Base-by-base conservation (phyloP, 208 protist species). In the Angomonas ambiguus region DNA sequence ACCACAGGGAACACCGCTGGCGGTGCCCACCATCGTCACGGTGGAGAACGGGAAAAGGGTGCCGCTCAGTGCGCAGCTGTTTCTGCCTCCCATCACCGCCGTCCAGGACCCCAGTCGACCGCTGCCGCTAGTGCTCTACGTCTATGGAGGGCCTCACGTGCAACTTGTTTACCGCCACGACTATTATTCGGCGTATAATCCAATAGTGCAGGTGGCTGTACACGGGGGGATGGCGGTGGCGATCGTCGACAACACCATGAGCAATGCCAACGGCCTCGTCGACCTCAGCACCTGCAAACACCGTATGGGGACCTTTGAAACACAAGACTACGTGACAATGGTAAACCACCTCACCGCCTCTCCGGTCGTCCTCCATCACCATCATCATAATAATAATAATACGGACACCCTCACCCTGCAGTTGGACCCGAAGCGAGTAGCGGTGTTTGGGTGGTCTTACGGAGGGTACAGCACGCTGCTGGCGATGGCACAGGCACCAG, bases 401-500 rank as follows among this genome's bases (percentile, higher is more conserved):
- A n/a, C n/a, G n/a, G 27, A 8, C 38, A 45, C 8, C 38, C 56
- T 85, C 30, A 80, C 74, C 6, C 87, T 90, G 69, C 57, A 49
- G 25, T 75, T 92, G 25, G 88, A 96, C 58, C 70, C 77, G 18
- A 41, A 62, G 27, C 82, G 88, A 2, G 77, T 96, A 30, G 91
- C 80, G 18, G 83, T 96, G 56, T 94, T 85, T 66, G 91, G 91
- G 22, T 96, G 88, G 88, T 91, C 82, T 25, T 96, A 95, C 71
- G 91, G 91, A 30, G 91, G 91, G 38, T 96, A 96, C 66, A 80
- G 87, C 27, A 86, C 91, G 53, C 73, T 95, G 60, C 76, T 95
- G 31, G 86, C 86, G 16, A 91, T 96, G 88, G 83, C 72, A 24
- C 87, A 92, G 67, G 84, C 86, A 1, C 49, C 88, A 11, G 70